These are phyloP conservation scores for Juglanconis sp. DNA, from an alignment of 2,329 filamentous ascomycete genomes.

Conservation along the genomic window DNA sequence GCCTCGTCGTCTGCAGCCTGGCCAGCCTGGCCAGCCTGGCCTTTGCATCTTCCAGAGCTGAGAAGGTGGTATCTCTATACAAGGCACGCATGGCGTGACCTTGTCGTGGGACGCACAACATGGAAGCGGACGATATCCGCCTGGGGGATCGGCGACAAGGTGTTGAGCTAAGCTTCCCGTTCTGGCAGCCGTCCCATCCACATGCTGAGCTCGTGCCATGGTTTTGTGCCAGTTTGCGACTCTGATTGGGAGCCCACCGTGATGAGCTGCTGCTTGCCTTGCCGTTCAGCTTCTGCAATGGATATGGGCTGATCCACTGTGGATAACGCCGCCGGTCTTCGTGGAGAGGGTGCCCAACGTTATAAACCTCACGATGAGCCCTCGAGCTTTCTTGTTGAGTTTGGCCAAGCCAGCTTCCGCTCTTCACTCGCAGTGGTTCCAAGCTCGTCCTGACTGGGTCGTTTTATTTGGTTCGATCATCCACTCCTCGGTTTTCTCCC, in stretches of 20 bases:
- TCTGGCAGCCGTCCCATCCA: neutral
- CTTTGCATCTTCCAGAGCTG: too few species aligned
- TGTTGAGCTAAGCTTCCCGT: neutral
- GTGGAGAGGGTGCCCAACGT: neutral
- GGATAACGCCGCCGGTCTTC: neutral
- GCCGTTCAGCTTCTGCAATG: neutral
- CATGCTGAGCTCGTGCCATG: neutral
- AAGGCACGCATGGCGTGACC: too few species aligned
- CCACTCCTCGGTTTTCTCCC: neutral
- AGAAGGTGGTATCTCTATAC: too few species aligned
- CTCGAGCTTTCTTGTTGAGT: neutral
- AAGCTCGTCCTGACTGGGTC: conserved; percentile 1
- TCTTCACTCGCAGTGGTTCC: conserved; percentile 3
- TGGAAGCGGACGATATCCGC: too few species aligned
- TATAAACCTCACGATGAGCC: conserved; percentile 1
- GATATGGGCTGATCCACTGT: neutral
- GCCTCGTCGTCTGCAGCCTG: too few species aligned
- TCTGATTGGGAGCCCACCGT: neutral
- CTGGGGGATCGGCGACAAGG: neutral
- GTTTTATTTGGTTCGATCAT: neutral
- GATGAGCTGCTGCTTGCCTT: neutral
- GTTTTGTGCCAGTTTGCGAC: neutral
- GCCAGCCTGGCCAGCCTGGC: too few species aligned
- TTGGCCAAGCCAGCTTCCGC: conserved; percentile 7
- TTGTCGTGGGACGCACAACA: too few species aligned